Base-by-base conservation (phyloP, 768 basidiomycete genomes). In the Chalciporus sphaerocephalus region DNA sequence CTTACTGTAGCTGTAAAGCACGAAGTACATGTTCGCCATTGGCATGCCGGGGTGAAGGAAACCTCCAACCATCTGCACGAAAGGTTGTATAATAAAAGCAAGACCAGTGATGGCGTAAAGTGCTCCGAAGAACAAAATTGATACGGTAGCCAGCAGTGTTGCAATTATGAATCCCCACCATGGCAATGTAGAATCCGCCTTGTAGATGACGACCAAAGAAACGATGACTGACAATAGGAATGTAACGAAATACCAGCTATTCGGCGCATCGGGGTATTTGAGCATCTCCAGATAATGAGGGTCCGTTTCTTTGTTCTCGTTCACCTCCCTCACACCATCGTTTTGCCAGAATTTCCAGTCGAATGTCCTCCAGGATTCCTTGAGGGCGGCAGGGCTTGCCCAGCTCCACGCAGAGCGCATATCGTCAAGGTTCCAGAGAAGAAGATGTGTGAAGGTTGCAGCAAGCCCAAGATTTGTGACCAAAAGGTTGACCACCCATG, bases 91-190 rank as follows among this genome's bases (percentile, higher is more conserved):
- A 34, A 55, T 59, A 34, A 67, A 48, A 3, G 15, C 16, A 10
- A 57, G 25, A 23, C 64, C 76, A 27, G 78, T 75, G 53, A 79
- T 75, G 6, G 78, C 77, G 48, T 68, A 76, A 0, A 81, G 68
- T 1, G 78, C 75, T 5, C 75, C 70, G 45, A 81, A 71, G 61
- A 83, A 76, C 12, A 79, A 74, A 40, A 79, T 58, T 51, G 77
- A 79, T 21, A 80, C 46, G 1, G 70, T 58, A 0, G 80, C 71
- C 44, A 85, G 65, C 16, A 79, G 54, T 32, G 82, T 54, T 17
- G 71, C 67, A 12, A 83, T 70, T 41, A 78, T 62, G 43, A 79
- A 62, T 6, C 71, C 78, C 77, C 77, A 80, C 80, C 80, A 80
- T 17, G 80, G 80, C 9, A 83, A 58, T 2, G 71, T 74, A 6